These are phyloP conservation scores for Auriscalpium orientale DNA, from an alignment of 768 basidiomycete genomes.

Conservation along the genomic window DNA sequence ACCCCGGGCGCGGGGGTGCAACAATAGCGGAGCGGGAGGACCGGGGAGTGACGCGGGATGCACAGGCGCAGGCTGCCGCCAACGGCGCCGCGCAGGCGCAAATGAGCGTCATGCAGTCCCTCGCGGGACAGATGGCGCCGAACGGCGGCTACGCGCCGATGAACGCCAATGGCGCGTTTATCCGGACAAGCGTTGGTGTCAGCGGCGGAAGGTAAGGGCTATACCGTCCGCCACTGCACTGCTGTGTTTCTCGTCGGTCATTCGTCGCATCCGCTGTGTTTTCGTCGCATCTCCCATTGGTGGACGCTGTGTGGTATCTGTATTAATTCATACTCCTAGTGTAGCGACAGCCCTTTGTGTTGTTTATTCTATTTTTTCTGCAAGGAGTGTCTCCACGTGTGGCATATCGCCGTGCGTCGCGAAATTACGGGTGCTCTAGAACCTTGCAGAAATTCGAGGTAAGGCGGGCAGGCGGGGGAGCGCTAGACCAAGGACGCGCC, in stretches of 20 bases:
- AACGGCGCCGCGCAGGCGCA: not conserved
- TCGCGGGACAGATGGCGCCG: conserved; percentile 12
- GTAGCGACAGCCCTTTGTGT: not conserved
- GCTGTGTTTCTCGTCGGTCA: not conserved
- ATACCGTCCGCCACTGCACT: too few relatives aligned
- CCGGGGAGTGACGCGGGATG: conserved; percentile 38
- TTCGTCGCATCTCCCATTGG: not conserved
- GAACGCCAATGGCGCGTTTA: conserved; percentile 13
- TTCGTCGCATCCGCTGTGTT: not conserved
- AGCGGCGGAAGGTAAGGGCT: conserved; percentile 6
- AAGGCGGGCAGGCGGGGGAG: too few relatives aligned
- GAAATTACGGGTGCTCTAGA: too few relatives aligned
- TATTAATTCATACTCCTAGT: not conserved
- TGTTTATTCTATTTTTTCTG: conserved; percentile 6
- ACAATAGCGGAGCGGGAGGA: conserved; percentile 83
- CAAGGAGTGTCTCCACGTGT: not conserved
- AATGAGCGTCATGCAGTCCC: not conserved
- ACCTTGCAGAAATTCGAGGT: too few relatives aligned
- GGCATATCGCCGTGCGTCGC: too few relatives aligned
- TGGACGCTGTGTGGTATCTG: not conserved
- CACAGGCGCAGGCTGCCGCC: conserved; percentile 39
- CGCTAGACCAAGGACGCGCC: too few relatives aligned
- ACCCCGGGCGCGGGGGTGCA: conserved; percentile 60
- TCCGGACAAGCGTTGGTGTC: conserved; percentile 14
- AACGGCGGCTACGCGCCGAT: conserved; percentile 13